These are phyloP conservation scores for Monosporascus sp. DNA, from an alignment of 2,329 filamentous ascomycete genomes.

Conservation along the genomic window DNA sequence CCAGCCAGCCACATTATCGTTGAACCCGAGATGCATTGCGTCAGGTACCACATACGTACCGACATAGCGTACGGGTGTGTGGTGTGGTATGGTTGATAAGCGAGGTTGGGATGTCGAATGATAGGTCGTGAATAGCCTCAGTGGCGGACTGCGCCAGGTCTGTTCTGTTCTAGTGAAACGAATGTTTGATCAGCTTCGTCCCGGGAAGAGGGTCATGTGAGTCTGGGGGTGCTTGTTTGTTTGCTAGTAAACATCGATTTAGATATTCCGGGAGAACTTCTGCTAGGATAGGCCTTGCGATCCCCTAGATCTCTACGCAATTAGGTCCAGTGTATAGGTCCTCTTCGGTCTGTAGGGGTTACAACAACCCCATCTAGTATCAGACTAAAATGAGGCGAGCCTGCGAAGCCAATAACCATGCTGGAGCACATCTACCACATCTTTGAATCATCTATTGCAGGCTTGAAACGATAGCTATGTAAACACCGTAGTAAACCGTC, in stretches of 20 bases:
- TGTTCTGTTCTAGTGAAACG: too few relatives aligned
- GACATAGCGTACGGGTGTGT: too few relatives aligned
- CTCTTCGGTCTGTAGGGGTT: neutral
- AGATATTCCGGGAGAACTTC: neutral
- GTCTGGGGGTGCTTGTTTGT: neutral
- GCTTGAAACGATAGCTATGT: neutral
- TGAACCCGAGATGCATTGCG: slow-evolving; percentile 1
- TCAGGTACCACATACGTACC: slow-evolving; percentile 4
- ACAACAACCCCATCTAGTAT: too few relatives aligned
- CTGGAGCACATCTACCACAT: neutral
- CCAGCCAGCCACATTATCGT: too few relatives aligned
- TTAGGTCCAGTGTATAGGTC: too few relatives aligned
- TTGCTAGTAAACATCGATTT: neutral
- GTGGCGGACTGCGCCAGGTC: too few relatives aligned
- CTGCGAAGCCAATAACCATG: too few relatives aligned
- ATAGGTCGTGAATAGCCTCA: too few relatives aligned
- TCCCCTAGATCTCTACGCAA: neutral
- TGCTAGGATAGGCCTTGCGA: neutral
- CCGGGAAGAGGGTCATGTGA: neutral
- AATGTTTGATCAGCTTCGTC: too few relatives aligned
- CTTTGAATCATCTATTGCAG: neutral
- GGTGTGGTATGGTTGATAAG: too few relatives aligned
- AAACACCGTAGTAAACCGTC: neutral
- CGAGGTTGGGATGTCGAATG: too few relatives aligned
- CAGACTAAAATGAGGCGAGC: too few relatives aligned